These are phyloP conservation scores for Hanseniaspora meyeri DNA, from an alignment of 805 yeast genomes.

Conservation along the genomic window DNA sequence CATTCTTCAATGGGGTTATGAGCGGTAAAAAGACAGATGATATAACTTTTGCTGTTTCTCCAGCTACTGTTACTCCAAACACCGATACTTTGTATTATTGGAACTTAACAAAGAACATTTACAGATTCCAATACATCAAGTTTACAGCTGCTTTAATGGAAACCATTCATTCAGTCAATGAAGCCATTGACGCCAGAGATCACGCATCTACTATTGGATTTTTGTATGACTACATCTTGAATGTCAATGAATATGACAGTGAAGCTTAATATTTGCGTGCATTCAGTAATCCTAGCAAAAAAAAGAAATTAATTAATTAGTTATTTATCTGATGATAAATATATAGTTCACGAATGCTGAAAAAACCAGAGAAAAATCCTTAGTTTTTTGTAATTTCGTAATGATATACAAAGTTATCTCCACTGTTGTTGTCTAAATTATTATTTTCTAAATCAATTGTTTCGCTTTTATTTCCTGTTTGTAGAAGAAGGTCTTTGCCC, in stretches of 20 bases:
- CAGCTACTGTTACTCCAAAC: slow-evolving; percentile 44
- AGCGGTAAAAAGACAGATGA: slow-evolving; percentile 18
- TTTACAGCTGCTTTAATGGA: slow-evolving; percentile 17
- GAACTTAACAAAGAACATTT: slow-evolving; percentile 43
- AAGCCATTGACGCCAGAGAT: slow-evolving; percentile 40
- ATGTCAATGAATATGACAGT: slow-evolving; percentile 21
- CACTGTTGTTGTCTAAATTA: neutral
- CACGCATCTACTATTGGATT: slow-evolving; percentile 51
- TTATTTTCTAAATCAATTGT: too few species aligned
- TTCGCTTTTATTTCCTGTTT: neutral
- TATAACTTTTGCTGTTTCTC: slow-evolving; percentile 30
- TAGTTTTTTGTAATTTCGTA: slow-evolving; percentile 4
- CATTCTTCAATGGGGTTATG: slow-evolving; percentile 39
- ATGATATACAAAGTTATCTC: slow-evolving; percentile 6
- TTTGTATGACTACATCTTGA: slow-evolving; percentile 37
- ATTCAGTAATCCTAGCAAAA: too few species aligned
- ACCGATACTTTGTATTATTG: slow-evolving; percentile 53
- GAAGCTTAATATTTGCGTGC: neutral
- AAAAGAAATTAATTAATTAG: too few species aligned
- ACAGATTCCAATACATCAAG: slow-evolving; percentile 32
- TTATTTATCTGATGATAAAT: neutral
- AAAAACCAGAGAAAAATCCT: neutral
- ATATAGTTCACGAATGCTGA: neutral
- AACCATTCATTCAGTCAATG: slow-evolving; percentile 53
- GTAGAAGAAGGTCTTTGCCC: neutral